Evolutionary conservation across 306 rosid species (phyloP), one percentile per base, ranked within the genome.

Genomic region (Betula pendula): DNA sequence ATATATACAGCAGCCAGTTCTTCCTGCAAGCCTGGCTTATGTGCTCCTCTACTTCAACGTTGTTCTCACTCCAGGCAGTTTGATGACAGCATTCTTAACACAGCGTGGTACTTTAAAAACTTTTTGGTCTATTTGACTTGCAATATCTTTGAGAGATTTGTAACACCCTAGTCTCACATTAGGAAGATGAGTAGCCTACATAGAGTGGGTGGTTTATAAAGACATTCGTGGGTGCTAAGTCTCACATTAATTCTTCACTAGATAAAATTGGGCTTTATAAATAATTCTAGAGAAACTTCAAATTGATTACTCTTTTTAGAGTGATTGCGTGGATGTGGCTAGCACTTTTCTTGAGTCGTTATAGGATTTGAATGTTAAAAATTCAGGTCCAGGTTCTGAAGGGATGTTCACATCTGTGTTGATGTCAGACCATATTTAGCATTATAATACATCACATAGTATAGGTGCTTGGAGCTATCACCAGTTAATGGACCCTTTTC

Each of bases 11-110:
- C 99, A 91, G 84, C 99, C 99, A 74, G 94, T 85, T 80, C 97
- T 92, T 84, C 99, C 97, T 65, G 99, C 97, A 71, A 95, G 99
- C 86, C 91, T 92, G 74, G 90, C 99, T 67, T 90, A 81, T 81
- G 97, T 95, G 67, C 88, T 95, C 62, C 98, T 90, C 77, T 90
- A 82, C 90, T 92, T 95, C 81, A 92, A 92, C 74, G 76, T 91
- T 53, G 97, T 91, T 72, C 99, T 95, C 79, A 81, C 97, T 65
- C 99, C 99, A 0, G 96, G 98, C 78, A 95, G 97, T 88, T 86
- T 92, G 93, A 91, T 96, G 99, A 92, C 97, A 29, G 98, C 97
- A 74, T 96, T 85, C 81, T 87, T 92, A 79, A 91, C 94, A 14
- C 98, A 92, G 85, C 93, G 81, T 38, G 97, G 99, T 96, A 91